These are phyloP conservation scores for Jasminum sambac DNA, from an alignment of 257 asterid genomes.

Conservation along the genomic window DNA sequence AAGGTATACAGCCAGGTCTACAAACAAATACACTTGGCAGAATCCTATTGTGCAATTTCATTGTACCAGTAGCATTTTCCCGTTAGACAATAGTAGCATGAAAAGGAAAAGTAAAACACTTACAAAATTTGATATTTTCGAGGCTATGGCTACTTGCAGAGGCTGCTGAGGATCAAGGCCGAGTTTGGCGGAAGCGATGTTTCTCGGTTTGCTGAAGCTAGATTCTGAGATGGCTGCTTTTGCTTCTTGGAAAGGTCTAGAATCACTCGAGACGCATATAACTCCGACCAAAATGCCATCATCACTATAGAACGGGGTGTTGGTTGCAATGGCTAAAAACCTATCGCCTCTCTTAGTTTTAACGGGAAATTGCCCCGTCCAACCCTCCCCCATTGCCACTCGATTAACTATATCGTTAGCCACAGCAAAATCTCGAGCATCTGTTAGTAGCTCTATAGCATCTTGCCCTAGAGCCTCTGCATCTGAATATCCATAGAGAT, in stretches of 20 bases:
- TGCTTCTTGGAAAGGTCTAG: constrained; percentile 58
- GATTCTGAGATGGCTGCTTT: constrained; percentile 39
- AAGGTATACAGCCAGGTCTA: too few species aligned
- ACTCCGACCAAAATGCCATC: constrained; percentile 67
- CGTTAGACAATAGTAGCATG: not conserved
- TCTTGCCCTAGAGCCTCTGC: constrained; percentile 68
- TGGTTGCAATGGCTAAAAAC: constrained; percentile 56
- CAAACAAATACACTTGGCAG: too few species aligned
- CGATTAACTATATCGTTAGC: constrained; percentile 54
- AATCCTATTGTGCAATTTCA: too few species aligned
- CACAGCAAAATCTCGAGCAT: constrained; percentile 39
- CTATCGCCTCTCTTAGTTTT: constrained; percentile 60
- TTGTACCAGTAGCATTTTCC: too few species aligned
- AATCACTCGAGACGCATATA: constrained; percentile 64
- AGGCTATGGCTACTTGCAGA: constrained; percentile 77
- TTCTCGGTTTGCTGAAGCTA: constrained; percentile 44
- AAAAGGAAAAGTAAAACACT: constrained; percentile 29
- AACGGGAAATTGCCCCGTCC: constrained; percentile 88
- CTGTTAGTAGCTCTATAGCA: constrained; percentile 54
- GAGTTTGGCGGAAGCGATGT: constrained; percentile 51
- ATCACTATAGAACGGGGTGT: constrained; percentile 81
- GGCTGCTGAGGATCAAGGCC: constrained; percentile 89
- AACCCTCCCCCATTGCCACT: constrained; percentile 62
- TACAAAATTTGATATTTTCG: constrained; percentile 82
- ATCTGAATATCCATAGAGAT: constrained; percentile 64